Evolutionary conservation across 805 yeast species (phyloP), one percentile per base, ranked within the genome.

Genomic region (Yarrowia keelungensis): DNA sequence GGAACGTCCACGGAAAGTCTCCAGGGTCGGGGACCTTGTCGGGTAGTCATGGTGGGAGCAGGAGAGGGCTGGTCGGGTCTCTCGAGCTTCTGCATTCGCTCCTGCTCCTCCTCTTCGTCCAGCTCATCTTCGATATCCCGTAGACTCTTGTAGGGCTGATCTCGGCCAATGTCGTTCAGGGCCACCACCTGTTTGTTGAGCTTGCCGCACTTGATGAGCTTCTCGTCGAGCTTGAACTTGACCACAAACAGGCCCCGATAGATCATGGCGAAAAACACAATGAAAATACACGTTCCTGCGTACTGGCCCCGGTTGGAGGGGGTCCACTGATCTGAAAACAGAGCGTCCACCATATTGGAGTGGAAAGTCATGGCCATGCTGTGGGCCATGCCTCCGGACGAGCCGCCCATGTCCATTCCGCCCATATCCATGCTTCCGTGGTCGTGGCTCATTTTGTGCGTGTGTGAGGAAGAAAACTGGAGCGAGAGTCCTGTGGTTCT

Each of bases 251-350:
- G 38, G 11, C 69, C 70, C 3, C 75, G 62, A 69, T 69, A 73
- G 53, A 74, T 61, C 43, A 74, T 69, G 38, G 73, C 75, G 35
- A 74, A 72, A 39, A 74, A 69, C 38, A 74, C 71, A 38, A 75
- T 68, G 70, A 74, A 74, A 43, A 74, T 71, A 53, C 77, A 74
- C 15, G 76, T 71, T 22, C 76, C 77, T 38, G 75, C 77, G 69
- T 74, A 74, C 54, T 72, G 72, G 39, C 77, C 76, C 12, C 56
- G 56, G 22, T 69, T 65, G 9, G 70, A 54, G 14, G 76, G 76
- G 10, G 72, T 73, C 76, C 76, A 74, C 41, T 68, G 71, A 2
- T 70, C 49, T 5, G 76, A 69, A 43, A 72, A 70, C n/a, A 74
- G 53, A 35, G 69, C 70, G 58, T 73, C 76, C 56, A 68, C 45